A percentile compares a stretch with the other conserved stretches of the same genome.
Conservation (phyloP, 345 rosid species). For the Conringia planisiliqua region DNA sequence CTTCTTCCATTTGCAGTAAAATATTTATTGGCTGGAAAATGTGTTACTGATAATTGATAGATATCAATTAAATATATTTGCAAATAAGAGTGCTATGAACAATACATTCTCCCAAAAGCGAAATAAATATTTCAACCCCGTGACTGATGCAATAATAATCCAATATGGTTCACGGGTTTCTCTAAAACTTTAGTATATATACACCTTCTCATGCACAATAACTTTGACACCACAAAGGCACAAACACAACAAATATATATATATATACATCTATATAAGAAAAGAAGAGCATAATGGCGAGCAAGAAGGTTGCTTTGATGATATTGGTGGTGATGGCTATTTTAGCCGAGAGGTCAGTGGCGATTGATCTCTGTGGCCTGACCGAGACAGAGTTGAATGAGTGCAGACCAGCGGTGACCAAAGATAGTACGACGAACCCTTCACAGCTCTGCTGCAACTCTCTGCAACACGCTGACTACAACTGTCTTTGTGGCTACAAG, state of each 20-base stretch:
- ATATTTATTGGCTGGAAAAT: neutral
- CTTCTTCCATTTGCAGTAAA: neutral
- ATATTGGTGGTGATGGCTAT: neutral
- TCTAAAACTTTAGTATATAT: neutral
- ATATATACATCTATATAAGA: neutral
- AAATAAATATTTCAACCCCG: neutral
- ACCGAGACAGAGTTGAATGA: constrained; percentile 42
- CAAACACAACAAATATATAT: neutral
- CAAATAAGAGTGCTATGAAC: neutral
- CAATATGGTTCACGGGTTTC: constrained; percentile 16
- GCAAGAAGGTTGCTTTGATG: neutral
- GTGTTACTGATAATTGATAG: neutral
- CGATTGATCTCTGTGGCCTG: constrained; percentile 47
- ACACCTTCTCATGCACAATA: neutral
- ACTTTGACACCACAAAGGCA: constrained; percentile 6
- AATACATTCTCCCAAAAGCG: neutral
- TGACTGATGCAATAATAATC: neutral
- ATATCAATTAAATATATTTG: neutral
- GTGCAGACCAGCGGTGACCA: constrained; percentile 62
- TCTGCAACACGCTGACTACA: constrained; percentile 45
- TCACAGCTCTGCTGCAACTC: constrained; percentile 52
- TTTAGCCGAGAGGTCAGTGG: constrained; percentile 21
- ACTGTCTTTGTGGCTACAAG: constrained; percentile 63
- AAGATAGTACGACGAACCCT: constrained; percentile 50
- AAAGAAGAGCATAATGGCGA: constrained; percentile 4